Conservation (phyloP, 2,329 filamentous ascomycete species). For the Stemphylium beticola region DNA sequence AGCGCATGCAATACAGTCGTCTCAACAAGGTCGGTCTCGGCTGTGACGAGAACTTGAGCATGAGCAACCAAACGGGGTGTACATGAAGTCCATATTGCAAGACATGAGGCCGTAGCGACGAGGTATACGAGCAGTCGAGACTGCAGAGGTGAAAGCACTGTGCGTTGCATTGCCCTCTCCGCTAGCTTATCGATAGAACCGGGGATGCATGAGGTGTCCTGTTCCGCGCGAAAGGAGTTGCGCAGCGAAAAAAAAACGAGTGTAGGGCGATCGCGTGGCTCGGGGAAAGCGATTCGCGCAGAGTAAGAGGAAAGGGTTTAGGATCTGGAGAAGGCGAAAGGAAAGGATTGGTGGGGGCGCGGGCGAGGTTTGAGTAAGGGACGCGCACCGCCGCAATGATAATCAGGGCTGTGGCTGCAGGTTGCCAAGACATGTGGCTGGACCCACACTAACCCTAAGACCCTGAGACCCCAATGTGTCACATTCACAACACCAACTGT, state of each 20-base stretch:
- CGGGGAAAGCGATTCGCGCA: background rate
- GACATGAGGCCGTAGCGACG: slow-evolving; percentile 64
- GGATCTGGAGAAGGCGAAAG: background rate
- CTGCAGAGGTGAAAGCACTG: slow-evolving; percentile 70
- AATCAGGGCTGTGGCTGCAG: background rate
- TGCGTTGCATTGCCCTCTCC: slow-evolving; percentile 50
- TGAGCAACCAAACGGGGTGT: slow-evolving; percentile 63
- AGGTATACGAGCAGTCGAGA: slow-evolving; percentile 74
- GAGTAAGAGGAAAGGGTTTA: background rate
- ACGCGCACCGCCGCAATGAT: background rate
- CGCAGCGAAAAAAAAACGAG: slow-evolving; percentile 13
- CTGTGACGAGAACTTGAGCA: slow-evolving; percentile 57
- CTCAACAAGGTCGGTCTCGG: slow-evolving; percentile 19
- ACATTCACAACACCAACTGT: background rate
- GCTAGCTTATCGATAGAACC: slow-evolving; percentile 27
- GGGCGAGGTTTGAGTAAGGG: background rate
- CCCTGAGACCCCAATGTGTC: background rate
- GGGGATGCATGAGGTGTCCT: slow-evolving; percentile 25
- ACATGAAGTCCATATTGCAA: slow-evolving; percentile 67
- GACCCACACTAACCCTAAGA: background rate
- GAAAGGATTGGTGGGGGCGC: slow-evolving; percentile 1
- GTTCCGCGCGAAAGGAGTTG: slow-evolving; percentile 19
- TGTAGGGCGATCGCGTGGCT: background rate
- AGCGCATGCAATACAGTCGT: slow-evolving; percentile 23
- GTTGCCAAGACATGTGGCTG: slow-evolving; percentile 4